phyloP scores from a whole-genome alignment of 768 basidiomycete genomes.

The Termitomyces sp. region DNA sequence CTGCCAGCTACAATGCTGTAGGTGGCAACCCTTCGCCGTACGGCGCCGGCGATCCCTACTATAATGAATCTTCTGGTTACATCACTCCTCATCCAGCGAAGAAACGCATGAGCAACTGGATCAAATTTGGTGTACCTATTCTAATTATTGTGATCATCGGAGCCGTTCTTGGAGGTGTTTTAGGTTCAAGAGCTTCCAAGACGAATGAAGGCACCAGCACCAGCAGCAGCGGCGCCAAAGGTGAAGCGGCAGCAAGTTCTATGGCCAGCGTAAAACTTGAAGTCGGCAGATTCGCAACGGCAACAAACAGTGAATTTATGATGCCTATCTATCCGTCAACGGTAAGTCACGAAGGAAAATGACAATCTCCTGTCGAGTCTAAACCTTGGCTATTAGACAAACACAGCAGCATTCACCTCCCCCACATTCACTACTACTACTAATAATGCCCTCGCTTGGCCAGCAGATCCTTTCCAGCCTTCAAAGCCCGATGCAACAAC shows the following conservation, averaged over 20 bases:
- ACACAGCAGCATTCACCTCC: slow-evolving; percentile 59
- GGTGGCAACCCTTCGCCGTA: slow-evolving; percentile 25
- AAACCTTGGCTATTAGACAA: slow-evolving; percentile 44
- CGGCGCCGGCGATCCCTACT: slow-evolving; percentile 61
- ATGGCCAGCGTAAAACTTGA: slow-evolving; percentile 54
- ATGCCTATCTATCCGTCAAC: slow-evolving; percentile 86
- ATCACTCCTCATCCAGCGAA: slow-evolving; percentile 49
- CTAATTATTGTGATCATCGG: slow-evolving; percentile 57
- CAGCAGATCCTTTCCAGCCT: slow-evolving; percentile 71
- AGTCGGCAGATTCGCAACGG: slow-evolving; percentile 67
- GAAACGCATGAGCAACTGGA: slow-evolving; percentile 61
- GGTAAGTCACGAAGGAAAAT: slow-evolving; percentile 42
- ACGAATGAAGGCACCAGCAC: slow-evolving; percentile 18
- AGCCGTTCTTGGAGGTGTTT: slow-evolving; percentile 72
- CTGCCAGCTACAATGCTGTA: slow-evolving; percentile 26
- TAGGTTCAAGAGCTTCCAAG: slow-evolving; percentile 57
- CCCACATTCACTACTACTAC: slow-evolving; percentile 68
- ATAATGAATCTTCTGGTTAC: slow-evolving; percentile 65
- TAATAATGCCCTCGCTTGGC: slow-evolving; percentile 60
- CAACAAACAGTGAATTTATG: slow-evolving; percentile 74
- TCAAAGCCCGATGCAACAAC: slow-evolving; percentile 52
- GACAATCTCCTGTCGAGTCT: not conserved
- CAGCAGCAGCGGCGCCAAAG: slow-evolving; percentile 30
- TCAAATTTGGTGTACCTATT: slow-evolving; percentile 70
- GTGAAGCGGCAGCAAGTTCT: slow-evolving; percentile 45